Base-by-base conservation (phyloP, 208 protist genomes). In the Angomonas ambiguus region DNA sequence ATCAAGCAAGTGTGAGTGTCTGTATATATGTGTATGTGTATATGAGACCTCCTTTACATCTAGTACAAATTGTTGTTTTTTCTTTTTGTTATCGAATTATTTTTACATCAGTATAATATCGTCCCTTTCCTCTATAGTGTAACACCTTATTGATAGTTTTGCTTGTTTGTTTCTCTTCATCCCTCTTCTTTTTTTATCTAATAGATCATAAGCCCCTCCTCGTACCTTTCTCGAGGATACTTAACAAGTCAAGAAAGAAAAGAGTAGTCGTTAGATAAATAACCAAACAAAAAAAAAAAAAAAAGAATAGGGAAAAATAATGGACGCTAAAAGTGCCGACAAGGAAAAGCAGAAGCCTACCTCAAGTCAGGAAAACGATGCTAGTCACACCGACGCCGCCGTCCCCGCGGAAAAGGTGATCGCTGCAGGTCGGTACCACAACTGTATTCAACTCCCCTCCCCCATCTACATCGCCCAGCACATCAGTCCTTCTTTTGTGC, bases 381-480 rank as follows among this genome's bases (percentile, higher is more conserved):
- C n/a, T n/a, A n/a, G n/a, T n/a, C n/a, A n/a, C n/a, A n/a, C n/a
- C n/a, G n/a, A 16, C 16, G 38, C 11, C 38, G 38, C 38, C 38
- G 16, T 45, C 38, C 8, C 38, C 38, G 38, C 8, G 16, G 38
- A 61, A 20, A 3, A 18, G 13, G 55, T 62, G 8, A 35, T 42
- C 32, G 33, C 57, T 3, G 33, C 57, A 24, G 33, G 57, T 2
- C 24, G 41, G 1, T 3, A 2, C 8, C 13, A 2, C 11, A 62
- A 62, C 57, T 24, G 31, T 10, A 62, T 62, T 35, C 34, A 62
- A n/a, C 57, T 49, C 57, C 57, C 57, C 57, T 49, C 57, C 20
- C 57, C 57, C 34, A 49, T 62, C 34, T 95, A 92, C 76, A 78
- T 85, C 20, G 78, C 74, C 33, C 69, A 80, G 53, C 92, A 82